Base-by-base conservation (phyloP, 768 basidiomycete genomes). In the Pisolithus tinctorius region DNA sequence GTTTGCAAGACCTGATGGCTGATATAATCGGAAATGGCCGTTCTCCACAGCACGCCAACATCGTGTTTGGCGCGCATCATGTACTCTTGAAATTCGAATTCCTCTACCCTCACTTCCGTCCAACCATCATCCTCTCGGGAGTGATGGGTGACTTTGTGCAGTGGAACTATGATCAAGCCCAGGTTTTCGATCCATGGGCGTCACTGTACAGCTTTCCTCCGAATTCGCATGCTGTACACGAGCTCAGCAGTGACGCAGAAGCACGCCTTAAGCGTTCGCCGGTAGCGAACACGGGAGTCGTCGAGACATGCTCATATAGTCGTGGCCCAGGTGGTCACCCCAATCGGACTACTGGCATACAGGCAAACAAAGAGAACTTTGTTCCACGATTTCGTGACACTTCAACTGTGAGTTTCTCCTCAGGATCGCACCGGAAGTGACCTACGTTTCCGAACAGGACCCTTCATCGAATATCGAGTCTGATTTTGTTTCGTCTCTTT, bases 1-100 rank as follows among this genome's bases (percentile, higher is more conserved):
- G 41, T n/a, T 17, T 23, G 11, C 11, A 23, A 10, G 41, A 4
- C 17, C 13, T 45, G 82, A 9, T 4, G 45, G 45, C 30, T 47
- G 45, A 47, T 31, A 20, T 34, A 47, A 47, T 31, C 45, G 23
- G 45, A 47, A 47, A 17, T 20, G 20, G 4, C 23, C 25, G 4
- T 27, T 29, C 25, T 47, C 45, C 17, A 47, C 45, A 47, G 45
- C 45, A 37, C 23, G 45, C 30, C 45, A 23, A 6, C 45, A 29
- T 36, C 45, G 45, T 46, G 43, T 17, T 45, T 29, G 25, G 25
- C 26, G 43, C 13, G 43, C 30, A 27, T 27, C 44, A 14, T 29
- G 45, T 37, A 34, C 14, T 10, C 31, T 31, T 47, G 45, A 47
- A 23, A 47, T 47, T 20, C 16, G 13, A 45, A 45, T 23, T 8